Base-by-base conservation (phyloP, 805 yeast species). In the Wickerhamiella alocasiicola region DNA sequence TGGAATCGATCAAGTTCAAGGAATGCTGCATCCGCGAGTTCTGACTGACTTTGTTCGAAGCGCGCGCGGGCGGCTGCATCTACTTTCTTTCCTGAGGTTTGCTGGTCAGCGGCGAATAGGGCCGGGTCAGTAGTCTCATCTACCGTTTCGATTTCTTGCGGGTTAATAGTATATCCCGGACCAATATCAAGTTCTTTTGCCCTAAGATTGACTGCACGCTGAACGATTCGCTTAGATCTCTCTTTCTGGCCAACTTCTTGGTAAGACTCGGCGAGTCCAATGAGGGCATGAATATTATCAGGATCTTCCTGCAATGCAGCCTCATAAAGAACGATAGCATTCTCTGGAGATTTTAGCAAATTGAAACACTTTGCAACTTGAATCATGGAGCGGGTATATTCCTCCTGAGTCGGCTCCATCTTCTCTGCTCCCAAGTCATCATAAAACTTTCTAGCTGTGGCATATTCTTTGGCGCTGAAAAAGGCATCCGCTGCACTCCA, bases 261-360 rank as follows among this genome's bases (percentile, higher is more conserved):
- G 45, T 76, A 72, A 1, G 84, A 74, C 60, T 91, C 97, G 0
- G 91, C 94, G 19, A 91, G 63, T 0, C 81, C 78, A 21, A 87
- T 67, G 50, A 80, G 75, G 9, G 78, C 72, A 46, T 85, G 94
- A 24, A 81, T 60, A 49, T 83, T 76, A 7, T 67, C 66, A 5
- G 47, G 49, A 19, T 62, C 57, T 6, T 42, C 30, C 24, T 44
- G 49, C 13, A 50, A 40, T n/a, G 58, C 50, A 20, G 37, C 39
- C 12, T 38, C 18, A 42, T 56, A 57, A 9, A 55, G 44, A 3
- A 37, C 29, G 36, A 57, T 62, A 9, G 63, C 62, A 11, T 52
- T 49, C 19, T 49, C 50, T 2, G 46, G 27, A 41, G 80, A 77
- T 16, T 78, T 85, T 0, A 76, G 66, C 53, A 81, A 91, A 47